phyloP scores from a whole-genome alignment of 2,329 filamentous ascomycete genomes.

The Ustulina deusta region DNA sequence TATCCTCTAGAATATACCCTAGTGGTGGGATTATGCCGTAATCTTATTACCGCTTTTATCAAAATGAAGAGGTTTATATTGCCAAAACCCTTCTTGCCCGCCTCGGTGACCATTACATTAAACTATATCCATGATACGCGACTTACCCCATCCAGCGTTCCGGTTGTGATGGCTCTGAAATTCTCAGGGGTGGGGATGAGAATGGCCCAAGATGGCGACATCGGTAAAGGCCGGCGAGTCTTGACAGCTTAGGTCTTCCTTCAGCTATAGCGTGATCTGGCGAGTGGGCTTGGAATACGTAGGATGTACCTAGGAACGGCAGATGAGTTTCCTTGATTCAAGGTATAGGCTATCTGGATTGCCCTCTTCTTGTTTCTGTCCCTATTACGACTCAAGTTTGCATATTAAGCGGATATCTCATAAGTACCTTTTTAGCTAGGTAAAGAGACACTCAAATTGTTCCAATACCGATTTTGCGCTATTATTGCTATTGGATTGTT shows the following conservation, averaged over 20 bases:
- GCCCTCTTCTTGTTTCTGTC: neutral
- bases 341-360: neutral
- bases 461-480: conserved; percentile 67
- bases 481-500: conserved; percentile 62
- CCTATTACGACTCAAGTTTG: neutral
- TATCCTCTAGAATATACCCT: neutral
- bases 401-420: neutral
- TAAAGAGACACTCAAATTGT: conserved; percentile 51
- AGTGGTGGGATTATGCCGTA: too few relatives aligned
- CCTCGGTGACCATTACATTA: neutral
- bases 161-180: neutral
- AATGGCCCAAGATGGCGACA: neutral
- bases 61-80: neutral
- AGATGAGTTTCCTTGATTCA: neutral
- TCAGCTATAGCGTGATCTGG: neutral
- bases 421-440: neutral
- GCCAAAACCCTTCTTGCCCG: neutral
- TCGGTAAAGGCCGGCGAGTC: neutral
- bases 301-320: neutral
- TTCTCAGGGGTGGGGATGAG: neutral
- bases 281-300: neutral
- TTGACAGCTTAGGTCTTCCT: conserved; percentile 2
- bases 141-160: neutral
- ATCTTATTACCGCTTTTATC: neutral
- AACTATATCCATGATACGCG: neutral